Evolutionary conservation across 116 monocot genomes (phyloP).

Genomic region (Papilionanthe hybrid): DNA sequence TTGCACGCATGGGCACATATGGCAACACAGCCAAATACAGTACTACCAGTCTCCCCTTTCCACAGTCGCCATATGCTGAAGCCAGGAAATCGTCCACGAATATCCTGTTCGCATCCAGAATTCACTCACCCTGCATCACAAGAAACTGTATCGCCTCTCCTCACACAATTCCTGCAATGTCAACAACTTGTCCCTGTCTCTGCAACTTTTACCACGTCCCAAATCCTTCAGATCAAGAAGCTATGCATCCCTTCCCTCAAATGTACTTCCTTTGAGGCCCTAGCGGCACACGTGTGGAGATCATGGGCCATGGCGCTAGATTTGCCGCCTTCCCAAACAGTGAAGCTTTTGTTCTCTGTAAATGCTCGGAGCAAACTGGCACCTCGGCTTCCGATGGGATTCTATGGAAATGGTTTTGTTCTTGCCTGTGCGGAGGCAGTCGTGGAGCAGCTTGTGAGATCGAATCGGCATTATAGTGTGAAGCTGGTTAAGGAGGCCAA

Average conservation of each 20-base stretch:
- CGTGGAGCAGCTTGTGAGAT: constrained; percentile 26
- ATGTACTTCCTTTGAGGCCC: constrained; percentile 89
- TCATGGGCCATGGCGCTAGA: constrained; percentile 53
- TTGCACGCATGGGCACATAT: constrained; percentile 58
- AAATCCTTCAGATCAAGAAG: constrained; percentile 67
- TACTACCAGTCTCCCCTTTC: constrained; percentile 28
- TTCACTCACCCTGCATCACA: constrained; percentile 17
- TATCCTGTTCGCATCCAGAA: constrained; percentile 43
- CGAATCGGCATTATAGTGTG: constrained; percentile 28
- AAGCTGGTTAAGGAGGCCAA: constrained; percentile 67
- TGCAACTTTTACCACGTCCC: constrained; percentile 49
- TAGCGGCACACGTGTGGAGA: constrained; percentile 86
- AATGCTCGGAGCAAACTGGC: constrained; percentile 41
- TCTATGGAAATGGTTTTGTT: constrained; percentile 87
- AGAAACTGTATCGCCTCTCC: constrained; percentile 14
- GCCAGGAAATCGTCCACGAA: constrained; percentile 35
- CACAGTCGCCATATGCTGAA: constrained; percentile 53
- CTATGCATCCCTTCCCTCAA: constrained; percentile 61
- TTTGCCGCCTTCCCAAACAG: constrained; percentile 28
- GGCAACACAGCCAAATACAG: constrained; percentile 20
- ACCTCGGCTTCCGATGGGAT: constrained; percentile 58
- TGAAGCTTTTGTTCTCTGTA: constrained; percentile 83
- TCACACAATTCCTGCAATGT: constrained; percentile 37
- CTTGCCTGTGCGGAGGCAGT: constrained; percentile 66
- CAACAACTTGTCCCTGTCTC: constrained; percentile 59